Percentiles rank a stretch among this genome's conserved stretches.
These are phyloP conservation scores for Zangia roseola DNA, from an alignment of 768 basidiomycete species.

Conservation along the genomic window DNA sequence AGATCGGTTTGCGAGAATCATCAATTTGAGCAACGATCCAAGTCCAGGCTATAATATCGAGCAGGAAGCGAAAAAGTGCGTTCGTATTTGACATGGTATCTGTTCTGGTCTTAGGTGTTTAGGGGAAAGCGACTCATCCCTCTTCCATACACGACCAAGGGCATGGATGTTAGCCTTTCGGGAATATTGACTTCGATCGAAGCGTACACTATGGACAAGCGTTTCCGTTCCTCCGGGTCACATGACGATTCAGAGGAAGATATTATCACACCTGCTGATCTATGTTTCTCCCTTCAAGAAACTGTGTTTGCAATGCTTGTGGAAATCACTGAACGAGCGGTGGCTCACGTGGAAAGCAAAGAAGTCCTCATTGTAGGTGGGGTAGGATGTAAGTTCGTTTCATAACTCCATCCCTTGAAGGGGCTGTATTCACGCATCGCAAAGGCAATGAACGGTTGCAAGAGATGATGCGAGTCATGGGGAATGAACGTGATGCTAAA, in stretches of 20 bases:
- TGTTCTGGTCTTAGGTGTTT: conserved; percentile 4
- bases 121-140: conserved; percentile 83
- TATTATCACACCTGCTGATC: conserved; percentile 89
- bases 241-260: conserved; percentile 47
- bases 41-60: conserved; percentile 98
- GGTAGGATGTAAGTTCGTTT: conserved; percentile 83
- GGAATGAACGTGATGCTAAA: conserved; percentile 78
- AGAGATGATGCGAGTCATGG: conserved; percentile 99
- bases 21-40: conserved; percentile 93
- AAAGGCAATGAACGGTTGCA: conserved; percentile 90
- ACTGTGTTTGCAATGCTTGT: conserved; percentile 98
- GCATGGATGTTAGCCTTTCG: conserved; percentile 97
- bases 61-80: conserved; percentile 86
- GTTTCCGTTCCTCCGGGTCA: conserved; percentile 57
- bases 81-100: neutral
- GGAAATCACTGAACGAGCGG: conserved; percentile 97
- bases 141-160: conserved; percentile 94
- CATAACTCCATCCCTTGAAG: neutral
- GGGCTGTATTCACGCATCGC: neutral
- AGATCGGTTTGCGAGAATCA: conserved; percentile 94
- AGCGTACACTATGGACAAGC: conserved; percentile 82
- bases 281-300: conserved; percentile 97
- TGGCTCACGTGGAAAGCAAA: conserved; percentile 97
- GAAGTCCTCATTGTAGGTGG: conserved; percentile 98
- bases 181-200: conserved; percentile 89